Evolutionary conservation across 306 rosid species (phyloP), one percentile per base, ranked within the genome.

Genomic region (Ceratonia siliqua): DNA sequence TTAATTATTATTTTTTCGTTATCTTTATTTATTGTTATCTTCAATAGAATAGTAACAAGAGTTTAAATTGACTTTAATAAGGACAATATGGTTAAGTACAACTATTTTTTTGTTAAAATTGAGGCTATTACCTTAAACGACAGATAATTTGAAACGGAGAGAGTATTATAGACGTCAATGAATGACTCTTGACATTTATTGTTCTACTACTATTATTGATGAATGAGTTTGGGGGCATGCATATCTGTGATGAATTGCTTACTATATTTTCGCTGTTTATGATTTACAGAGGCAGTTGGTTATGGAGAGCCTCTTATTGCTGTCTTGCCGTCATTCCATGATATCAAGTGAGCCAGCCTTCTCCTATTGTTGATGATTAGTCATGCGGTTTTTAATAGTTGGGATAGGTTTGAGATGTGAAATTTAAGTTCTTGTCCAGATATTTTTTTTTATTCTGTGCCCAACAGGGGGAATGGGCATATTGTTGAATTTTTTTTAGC

Each of bases 271-370:
- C 30, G 49, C 42, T 79, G 18, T 73, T 11, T 72, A 52, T 84
- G 80, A 68, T 83, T 81, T 70, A 68, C 97, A 95, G 99, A 95
- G 58, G 89, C 96, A 14, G 91, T 92, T 86, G 99, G 99, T 71
- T 95, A 75, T 13, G 99, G 97, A 63, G 99, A 95, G 38, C 88
- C 96, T 7, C 89, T 95, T 20, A 42, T 92, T 14, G 98, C 99
- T 14, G 86, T 95, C 82, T 85, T 90, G 89, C 98, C 99, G 14
- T 82, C 96, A 15, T 95, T 95, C 70, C 96, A 86, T 38, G 95
- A 89, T 66, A 92, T 91, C 76, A 32, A 82, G 69, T 94, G 88
- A 93, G 81, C 64, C 33, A 45, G 55, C 79, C 58, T 59, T 63
- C 22, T 54, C 76, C 63, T 62, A 38, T 58, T 64, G 17, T 39